Conservation (phyloP, 2,329 filamentous ascomycete species). For the Sclerotinia nivalis region DNA sequence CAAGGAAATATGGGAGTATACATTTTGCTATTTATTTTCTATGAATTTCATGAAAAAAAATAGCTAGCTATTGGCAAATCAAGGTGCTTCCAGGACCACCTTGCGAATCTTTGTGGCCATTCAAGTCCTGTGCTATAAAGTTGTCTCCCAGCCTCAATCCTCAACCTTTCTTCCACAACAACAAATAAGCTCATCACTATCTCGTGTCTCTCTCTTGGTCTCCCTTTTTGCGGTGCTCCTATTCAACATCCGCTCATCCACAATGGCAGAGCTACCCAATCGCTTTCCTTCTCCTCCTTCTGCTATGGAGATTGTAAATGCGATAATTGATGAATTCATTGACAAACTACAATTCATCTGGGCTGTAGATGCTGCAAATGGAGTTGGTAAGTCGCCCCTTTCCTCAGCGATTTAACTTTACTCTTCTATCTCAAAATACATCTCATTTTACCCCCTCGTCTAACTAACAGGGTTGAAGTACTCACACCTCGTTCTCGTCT, state of each 20-base stretch:
- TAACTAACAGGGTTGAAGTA: not conserved
- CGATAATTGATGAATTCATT: not conserved
- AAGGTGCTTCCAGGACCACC: not conserved
- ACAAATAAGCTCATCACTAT: not conserved
- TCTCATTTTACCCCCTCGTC: not conserved
- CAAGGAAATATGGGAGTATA: not conserved
- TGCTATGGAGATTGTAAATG: not conserved
- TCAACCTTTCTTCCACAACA: not conserved
- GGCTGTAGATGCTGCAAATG: not conserved
- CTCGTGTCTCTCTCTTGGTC: not conserved
- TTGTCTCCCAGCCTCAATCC: not conserved
- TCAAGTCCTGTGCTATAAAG: not conserved
- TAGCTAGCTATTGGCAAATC: not conserved
- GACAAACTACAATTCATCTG: not conserved
- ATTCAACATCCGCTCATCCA: not conserved
- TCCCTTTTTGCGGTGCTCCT: not conserved
- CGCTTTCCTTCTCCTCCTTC: not conserved
- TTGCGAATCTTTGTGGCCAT: not conserved
- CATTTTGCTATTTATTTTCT: not conserved
- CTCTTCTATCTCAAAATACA: rapidly evolving
- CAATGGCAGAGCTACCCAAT: not conserved
- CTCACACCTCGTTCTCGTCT: not conserved
- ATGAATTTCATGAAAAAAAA: not conserved
- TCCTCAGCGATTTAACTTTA: not conserved
- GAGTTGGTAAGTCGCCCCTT: not conserved